A percentile compares a stretch with the other conserved stretches of the same genome.
Evolutionary conservation across 805 yeast species (phyloP).

Genomic region (Ogataea corticis): DNA sequence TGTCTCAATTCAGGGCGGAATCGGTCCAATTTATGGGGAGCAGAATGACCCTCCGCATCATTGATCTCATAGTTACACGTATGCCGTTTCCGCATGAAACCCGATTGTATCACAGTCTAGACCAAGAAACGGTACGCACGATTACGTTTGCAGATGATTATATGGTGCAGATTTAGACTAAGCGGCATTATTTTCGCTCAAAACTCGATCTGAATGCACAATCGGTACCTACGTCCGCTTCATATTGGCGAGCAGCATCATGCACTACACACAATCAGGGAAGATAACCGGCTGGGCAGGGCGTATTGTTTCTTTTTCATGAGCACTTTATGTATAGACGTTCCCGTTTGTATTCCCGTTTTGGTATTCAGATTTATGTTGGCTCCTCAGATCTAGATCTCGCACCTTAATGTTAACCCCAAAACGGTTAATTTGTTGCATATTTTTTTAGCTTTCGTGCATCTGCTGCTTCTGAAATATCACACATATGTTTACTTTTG

Average conservation of each 20-base stretch:
- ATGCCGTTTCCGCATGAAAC: no score
- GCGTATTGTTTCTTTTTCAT: no score
- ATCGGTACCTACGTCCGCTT: background rate
- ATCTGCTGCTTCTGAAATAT: no score
- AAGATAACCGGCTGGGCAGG: background rate
- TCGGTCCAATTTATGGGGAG: background rate
- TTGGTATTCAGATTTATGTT: background rate
- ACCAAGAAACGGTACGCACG: no score
- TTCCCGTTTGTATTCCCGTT: background rate
- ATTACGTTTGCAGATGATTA: no score
- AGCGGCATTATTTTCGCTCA: no score
- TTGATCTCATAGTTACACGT: no score
- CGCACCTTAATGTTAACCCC: background rate
- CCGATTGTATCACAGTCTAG: no score
- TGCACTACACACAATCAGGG: background rate
- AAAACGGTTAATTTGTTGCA: background rate
- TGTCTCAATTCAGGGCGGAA: no score
- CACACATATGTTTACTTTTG: no score
- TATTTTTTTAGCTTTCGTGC: background rate
- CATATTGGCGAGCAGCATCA: background rate
- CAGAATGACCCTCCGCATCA: no score
- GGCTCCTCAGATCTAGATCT: background rate
- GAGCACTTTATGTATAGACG: background rate
- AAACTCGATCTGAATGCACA: background rate
- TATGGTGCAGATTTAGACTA: no score